Evolutionary conservation across 2,329 filamentous ascomycete genomes (phyloP).

Genomic region (Zasmidium cellare): DNA sequence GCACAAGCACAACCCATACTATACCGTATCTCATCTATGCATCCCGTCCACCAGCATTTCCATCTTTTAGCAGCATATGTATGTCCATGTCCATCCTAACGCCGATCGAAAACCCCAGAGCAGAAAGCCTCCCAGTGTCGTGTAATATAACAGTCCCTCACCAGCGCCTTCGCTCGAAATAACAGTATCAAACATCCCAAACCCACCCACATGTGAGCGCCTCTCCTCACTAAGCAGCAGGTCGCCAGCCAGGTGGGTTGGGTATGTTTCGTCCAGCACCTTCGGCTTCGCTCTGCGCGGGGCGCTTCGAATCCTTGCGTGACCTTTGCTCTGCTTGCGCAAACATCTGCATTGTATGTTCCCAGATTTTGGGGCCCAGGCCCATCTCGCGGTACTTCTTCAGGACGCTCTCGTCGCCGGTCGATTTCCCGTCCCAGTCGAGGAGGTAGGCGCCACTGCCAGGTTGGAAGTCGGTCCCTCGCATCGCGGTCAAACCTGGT

Average conservation of each 20-base stretch:
- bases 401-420: constrained; percentile 35
- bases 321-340: constrained; percentile 28
- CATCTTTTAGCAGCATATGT: too few relatives aligned
- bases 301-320: constrained; percentile 28
- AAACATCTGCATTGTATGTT: constrained; percentile 38
- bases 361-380: constrained; percentile 36
- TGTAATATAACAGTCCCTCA: neutral
- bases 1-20: too few relatives aligned
- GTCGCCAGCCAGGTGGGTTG: constrained; percentile 28
- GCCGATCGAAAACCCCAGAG: too few relatives aligned
- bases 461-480: constrained; percentile 31
- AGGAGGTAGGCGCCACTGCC: constrained; percentile 40
- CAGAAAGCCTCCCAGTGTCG: neutral
- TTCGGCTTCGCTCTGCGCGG: constrained; percentile 27
- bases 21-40: too few relatives aligned
- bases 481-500: constrained; percentile 29
- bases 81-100: too few relatives aligned
- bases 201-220: neutral
- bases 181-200: neutral
- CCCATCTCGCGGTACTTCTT: constrained; percentile 33
- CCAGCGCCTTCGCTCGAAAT: neutral
- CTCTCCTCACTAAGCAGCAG: constrained; percentile 7
- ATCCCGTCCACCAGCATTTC: too few relatives aligned
- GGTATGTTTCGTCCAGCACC: constrained; percentile 26
- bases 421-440: constrained; percentile 38